Conservation (phyloP, 176 grass and related monocot genomes). For the Avena sativa region DNA sequence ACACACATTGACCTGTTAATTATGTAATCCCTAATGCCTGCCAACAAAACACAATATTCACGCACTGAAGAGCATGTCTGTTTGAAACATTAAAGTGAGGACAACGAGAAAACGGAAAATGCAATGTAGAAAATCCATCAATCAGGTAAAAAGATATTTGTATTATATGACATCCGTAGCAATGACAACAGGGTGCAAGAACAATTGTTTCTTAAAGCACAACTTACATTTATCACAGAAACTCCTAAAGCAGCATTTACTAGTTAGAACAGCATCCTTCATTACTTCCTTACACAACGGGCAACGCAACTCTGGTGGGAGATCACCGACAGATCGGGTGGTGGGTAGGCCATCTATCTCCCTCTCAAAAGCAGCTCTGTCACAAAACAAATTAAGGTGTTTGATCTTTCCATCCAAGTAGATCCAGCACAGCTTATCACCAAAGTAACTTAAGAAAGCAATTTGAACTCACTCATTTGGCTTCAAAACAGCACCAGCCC, state of each 20-base stretch:
- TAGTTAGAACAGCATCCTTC: slow-evolving; percentile 98
- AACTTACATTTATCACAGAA: slow-evolving; percentile 99
- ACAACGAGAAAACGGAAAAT: slow-evolving; percentile 19
- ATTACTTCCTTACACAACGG: slow-evolving; percentile 98
- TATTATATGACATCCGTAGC: slow-evolving; percentile 31
- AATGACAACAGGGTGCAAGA: slow-evolving; percentile 17
- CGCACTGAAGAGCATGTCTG: not conserved
- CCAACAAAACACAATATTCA: slow-evolving; percentile 46
- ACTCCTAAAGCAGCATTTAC: slow-evolving; percentile 99
- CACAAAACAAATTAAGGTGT: slow-evolving; percentile 33
- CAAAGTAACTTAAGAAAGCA: slow-evolving; percentile 15
- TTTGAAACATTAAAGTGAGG: slow-evolving; percentile 36
- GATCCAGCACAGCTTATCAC: not conserved
- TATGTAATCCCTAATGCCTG: slow-evolving; percentile 96
- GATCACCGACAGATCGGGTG: slow-evolving; percentile 65
- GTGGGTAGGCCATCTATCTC: slow-evolving; percentile 95
- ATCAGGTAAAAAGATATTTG: not conserved
- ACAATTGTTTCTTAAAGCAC: not conserved
- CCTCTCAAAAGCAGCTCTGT: slow-evolving; percentile 98
- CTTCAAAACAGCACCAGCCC: slow-evolving; percentile 92
- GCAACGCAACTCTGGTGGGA: slow-evolving; percentile 87
- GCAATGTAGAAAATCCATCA: slow-evolving; percentile 15
- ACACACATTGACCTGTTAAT: slow-evolving; percentile 81
- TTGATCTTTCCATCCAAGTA: slow-evolving; percentile 18
- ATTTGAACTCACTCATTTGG: slow-evolving; percentile 86